Base-by-base conservation (phyloP, 257 asterid genomes). In the Rhazya stricta region DNA sequence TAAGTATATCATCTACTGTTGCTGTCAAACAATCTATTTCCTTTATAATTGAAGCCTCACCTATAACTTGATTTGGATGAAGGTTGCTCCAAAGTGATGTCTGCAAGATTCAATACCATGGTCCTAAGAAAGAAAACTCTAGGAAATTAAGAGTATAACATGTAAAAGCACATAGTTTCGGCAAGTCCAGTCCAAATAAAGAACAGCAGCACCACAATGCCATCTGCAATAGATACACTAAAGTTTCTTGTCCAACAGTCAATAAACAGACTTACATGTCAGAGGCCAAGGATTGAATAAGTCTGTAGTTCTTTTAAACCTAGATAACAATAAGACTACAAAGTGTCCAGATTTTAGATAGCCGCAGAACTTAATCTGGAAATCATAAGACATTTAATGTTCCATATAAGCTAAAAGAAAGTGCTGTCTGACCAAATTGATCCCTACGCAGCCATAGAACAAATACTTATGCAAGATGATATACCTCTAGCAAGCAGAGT, bases 21-120 rank as follows among this genome's bases (percentile, higher is more conserved):
- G 92, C 56, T 41, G 89, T 89, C 66, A 80, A 77, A 85, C 98
- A 92, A 90, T 92, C 99, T 23, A 95, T 89, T 79, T 91, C 99
- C 87, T 86, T 88, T 61, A 95, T 54, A 27, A 88, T 77, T 62
- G 81, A 88, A 76, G 94, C 91, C 76, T 84, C 82, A 69, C 97
- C 98, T 23, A 95, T 95, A 71, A 91, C 81, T 86, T 94, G 97
- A 75, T 89, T 81, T 63, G 97, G 97, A 65, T 92, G 92, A 77
- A 94, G 97, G 83, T 89, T 90, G 88, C 80, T 86, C 97, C 97
- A 92, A 57, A 86, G 67, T 12, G 97, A 90, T 70, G 98, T 94
- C 97, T 94, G 73, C 76, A 87, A 75, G 74, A 68, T 75, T 75
- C 71, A 60, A 74, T 27, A 65, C 67, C 76, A 74, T 42, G 77